phyloP scores from a whole-genome alignment of 192 early-diverging fungal species.

The Entomortierella chlamydospora region DNA sequence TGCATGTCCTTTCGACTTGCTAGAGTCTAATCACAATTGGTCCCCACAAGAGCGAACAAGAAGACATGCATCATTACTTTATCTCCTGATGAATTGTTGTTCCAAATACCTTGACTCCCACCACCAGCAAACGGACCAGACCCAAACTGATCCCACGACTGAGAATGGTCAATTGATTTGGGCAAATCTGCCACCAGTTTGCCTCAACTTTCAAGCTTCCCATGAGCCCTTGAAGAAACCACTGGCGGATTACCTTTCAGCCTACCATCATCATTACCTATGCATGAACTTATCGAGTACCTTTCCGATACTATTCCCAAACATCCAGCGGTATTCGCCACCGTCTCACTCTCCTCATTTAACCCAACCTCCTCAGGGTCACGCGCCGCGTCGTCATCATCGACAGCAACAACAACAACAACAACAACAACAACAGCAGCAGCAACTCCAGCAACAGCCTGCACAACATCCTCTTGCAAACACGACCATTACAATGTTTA shows the following conservation, averaged over 20 bases:
- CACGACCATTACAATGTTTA: slow-evolving; percentile 39
- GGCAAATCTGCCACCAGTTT: slow-evolving; percentile 30
- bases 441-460: background rate
- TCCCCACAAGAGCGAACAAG: slow-evolving; percentile 21
- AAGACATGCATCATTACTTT: slow-evolving; percentile 42
- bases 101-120: background rate
- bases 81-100: slow-evolving; percentile 43
- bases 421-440: background rate
- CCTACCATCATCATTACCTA: slow-evolving; percentile 31
- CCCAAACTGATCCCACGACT: background rate
- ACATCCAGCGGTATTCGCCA: slow-evolving; percentile 32
- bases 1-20: slow-evolving; percentile 29
- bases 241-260: slow-evolving; percentile 36
- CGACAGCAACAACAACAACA: background rate
- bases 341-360: background rate
- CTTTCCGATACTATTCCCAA: slow-evolving; percentile 39
- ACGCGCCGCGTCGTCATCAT: no score
- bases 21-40: slow-evolving; percentile 26
- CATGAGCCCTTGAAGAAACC: slow-evolving; percentile 16
- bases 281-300: slow-evolving; percentile 45
- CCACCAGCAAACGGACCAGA: background rate
- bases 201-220: background rate
- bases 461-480: background rate
- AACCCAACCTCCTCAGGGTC: background rate
- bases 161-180: slow-evolving; percentile 1